A percentile compares a stretch with the other conserved stretches of the same genome.
These are phyloP conservation scores for Acanthochlamys bracteata DNA, from an alignment of 106 monocot genomes.

Conservation along the genomic window DNA sequence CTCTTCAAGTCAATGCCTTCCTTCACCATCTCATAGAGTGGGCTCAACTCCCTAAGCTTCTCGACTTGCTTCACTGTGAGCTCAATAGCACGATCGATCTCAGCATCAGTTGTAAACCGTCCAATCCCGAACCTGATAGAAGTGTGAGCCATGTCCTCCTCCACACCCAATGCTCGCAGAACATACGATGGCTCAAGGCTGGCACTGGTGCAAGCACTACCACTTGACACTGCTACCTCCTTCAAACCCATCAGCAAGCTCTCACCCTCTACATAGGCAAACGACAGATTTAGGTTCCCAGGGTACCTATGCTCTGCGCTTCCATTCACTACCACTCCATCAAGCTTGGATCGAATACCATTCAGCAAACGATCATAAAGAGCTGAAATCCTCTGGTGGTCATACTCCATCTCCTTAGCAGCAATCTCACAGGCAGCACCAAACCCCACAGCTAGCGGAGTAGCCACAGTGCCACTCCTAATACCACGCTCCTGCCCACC, in stretches of 20 bases:
- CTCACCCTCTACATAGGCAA: conserved; percentile 93
- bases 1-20: conserved; percentile 89
- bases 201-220: conserved; percentile 95
- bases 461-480: conserved; percentile 86
- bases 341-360: conserved; percentile 47
- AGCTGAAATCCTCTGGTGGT: conserved; percentile 21
- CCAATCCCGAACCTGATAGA: conserved; percentile 95
- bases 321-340: conserved; percentile 80
- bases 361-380: conserved; percentile 65
- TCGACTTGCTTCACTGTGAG: conserved; percentile 78
- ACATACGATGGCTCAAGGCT: conserved; percentile 95
- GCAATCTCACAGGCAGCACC: conserved; percentile 92
- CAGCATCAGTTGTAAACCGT: conserved; percentile 79
- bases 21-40: conserved; percentile 96
- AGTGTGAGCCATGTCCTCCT: conserved; percentile 96
- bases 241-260: conserved; percentile 93
- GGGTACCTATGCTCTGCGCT: conserved; percentile 73
- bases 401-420: conserved; percentile 83
- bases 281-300: conserved; percentile 82
- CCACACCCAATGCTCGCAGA: conserved; percentile 81
- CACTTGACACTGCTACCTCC: conserved; percentile 97
- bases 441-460: conserved; percentile 80
- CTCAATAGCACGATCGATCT: conserved; percentile 68
- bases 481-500: conserved; percentile 97
- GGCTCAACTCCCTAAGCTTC: conserved; percentile 96